phyloP scores from a whole-genome alignment of 306 rosid genomes.

The Begonia loranthoides region DNA sequence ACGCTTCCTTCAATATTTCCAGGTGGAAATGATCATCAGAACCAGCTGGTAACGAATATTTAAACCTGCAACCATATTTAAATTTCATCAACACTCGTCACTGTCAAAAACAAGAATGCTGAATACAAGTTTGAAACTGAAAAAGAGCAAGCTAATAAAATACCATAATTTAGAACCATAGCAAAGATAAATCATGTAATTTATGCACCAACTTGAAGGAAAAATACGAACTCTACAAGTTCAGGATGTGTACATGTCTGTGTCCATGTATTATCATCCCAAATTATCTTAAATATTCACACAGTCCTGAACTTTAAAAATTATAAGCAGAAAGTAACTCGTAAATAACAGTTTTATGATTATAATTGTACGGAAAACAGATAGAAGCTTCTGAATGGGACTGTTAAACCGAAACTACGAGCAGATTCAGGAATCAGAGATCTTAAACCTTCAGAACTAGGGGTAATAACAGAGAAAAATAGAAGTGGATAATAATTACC shows the following conservation, averaged over 20 bases:
- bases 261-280: too few relatives aligned
- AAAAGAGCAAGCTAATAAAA: neutral
- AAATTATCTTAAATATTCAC: too few relatives aligned
- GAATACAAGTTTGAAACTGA: neutral
- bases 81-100: neutral
- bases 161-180: neutral
- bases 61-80: constrained; percentile 47
- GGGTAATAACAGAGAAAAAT: too few relatives aligned
- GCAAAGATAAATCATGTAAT: neutral
- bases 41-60: constrained; percentile 37
- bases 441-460: too few relatives aligned
- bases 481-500: too few relatives aligned
- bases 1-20: constrained; percentile 85
- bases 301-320: too few relatives aligned
- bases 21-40: constrained; percentile 66
- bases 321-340: too few relatives aligned
- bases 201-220: neutral
- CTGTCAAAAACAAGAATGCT: neutral
- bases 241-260: neutral
- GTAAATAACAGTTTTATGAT: too few relatives aligned
- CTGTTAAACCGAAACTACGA: too few relatives aligned
- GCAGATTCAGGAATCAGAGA: too few relatives aligned
- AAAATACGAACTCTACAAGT: neutral
- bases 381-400: too few relatives aligned
- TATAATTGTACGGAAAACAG: too few relatives aligned